Evolutionary conservation across 306 rosid genomes (phyloP).

Genomic region (Acacia acuminata): DNA sequence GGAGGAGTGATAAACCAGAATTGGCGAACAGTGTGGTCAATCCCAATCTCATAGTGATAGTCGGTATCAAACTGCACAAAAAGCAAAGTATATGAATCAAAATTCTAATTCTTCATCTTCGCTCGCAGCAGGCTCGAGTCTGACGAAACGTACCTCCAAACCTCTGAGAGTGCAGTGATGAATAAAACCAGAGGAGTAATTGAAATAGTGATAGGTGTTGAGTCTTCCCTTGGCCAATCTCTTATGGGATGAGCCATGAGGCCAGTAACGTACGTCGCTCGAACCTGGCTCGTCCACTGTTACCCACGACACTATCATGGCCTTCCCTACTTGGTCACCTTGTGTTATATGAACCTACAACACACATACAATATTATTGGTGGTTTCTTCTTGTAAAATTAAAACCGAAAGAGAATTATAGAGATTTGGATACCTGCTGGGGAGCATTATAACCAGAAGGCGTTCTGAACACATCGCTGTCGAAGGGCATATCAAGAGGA

Average conservation of each 20-base stretch:
- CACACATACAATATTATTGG: neutral
- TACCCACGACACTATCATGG: conserved; percentile 84
- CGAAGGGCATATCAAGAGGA: conserved; percentile 45
- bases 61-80: conserved; percentile 65
- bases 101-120: neutral
- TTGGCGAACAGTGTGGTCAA: conserved; percentile 54
- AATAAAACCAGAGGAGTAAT: conserved; percentile 82
- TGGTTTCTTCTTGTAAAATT: neutral
- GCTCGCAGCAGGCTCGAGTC: neutral
- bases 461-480: conserved; percentile 62
- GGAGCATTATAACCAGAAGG: conserved; percentile 81
- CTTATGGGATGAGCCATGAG: conserved; percentile 35
- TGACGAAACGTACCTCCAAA: conserved; percentile 52
- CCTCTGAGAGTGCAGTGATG: conserved; percentile 63
- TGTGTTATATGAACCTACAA: conserved; percentile 86
- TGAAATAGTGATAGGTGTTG: conserved; percentile 62
- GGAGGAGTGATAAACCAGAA: conserved; percentile 91
- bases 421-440: conserved; percentile 53
- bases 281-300: conserved; percentile 71
- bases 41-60: conserved; percentile 75
- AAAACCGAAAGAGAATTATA: neutral
- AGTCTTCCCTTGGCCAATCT: conserved; percentile 41
- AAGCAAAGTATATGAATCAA: conserved; percentile 1
- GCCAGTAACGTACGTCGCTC: conserved; percentile 65
- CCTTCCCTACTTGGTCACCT: conserved; percentile 76